These are phyloP conservation scores for Alternaria solani DNA, from an alignment of 2,329 filamentous ascomycete species.

Conservation along the genomic window DNA sequence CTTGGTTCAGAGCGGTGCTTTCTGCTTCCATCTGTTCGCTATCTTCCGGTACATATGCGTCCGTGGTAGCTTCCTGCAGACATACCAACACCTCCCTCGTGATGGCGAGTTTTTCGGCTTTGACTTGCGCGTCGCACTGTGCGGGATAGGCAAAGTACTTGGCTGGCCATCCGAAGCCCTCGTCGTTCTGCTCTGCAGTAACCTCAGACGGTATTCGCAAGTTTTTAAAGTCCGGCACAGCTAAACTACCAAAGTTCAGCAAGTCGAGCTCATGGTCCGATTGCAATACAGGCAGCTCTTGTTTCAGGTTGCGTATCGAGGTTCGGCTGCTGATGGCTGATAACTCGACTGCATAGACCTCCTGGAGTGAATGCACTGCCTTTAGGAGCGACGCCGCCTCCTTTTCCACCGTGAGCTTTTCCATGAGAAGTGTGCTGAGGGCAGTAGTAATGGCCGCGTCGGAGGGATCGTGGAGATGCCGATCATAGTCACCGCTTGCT, in stretches of 20 bases:
- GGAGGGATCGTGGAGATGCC: slow-evolving; percentile 31
- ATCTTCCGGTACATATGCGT: slow-evolving; percentile 30
- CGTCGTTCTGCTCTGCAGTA: slow-evolving; percentile 52
- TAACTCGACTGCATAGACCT: neutral
- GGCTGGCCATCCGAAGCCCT: slow-evolving; percentile 53
- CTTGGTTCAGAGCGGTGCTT: slow-evolving; percentile 26
- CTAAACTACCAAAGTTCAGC: slow-evolving; percentile 44
- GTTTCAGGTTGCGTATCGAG: slow-evolving; percentile 45
- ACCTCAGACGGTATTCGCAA: slow-evolving; percentile 46
- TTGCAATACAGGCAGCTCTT: slow-evolving; percentile 58
- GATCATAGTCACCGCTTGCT: slow-evolving; percentile 21
- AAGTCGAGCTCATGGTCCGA: slow-evolving; percentile 58
- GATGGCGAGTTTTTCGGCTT: slow-evolving; percentile 51
- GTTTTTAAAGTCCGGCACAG: slow-evolving; percentile 37
- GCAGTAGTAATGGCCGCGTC: slow-evolving; percentile 21
- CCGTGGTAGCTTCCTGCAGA: slow-evolving; percentile 47
- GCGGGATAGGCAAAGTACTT: slow-evolving; percentile 42
- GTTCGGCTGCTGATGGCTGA: slow-evolving; percentile 18
- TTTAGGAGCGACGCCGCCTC: slow-evolving; percentile 42
- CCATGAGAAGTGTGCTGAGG: slow-evolving; percentile 29
- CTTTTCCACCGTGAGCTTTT: slow-evolving; percentile 40
- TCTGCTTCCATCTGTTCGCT: slow-evolving; percentile 30
- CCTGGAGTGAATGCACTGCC: slow-evolving; percentile 19
- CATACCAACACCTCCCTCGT: slow-evolving; percentile 46
- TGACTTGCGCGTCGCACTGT: slow-evolving; percentile 30